These are phyloP conservation scores for Fusarium coicis DNA, from an alignment of 2,329 filamentous ascomycete species.

Conservation along the genomic window DNA sequence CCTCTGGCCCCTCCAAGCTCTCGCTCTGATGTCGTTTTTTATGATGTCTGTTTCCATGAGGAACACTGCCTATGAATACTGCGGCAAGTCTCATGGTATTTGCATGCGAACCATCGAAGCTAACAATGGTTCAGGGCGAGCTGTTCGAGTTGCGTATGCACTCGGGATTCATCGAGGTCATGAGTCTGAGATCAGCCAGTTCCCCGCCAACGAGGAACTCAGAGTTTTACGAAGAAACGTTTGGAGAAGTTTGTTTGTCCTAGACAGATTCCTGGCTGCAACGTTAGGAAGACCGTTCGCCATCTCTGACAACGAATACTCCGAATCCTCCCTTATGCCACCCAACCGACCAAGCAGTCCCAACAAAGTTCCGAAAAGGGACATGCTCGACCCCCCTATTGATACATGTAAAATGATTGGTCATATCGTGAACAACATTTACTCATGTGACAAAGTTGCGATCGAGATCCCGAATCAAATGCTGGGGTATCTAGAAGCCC, in stretches of 20 bases:
- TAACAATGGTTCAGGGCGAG: conserved; percentile 61
- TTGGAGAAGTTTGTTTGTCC: conserved; percentile 72
- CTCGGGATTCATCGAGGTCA: conserved; percentile 69
- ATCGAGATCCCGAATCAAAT: conserved; percentile 67
- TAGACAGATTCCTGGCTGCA: conserved; percentile 72
- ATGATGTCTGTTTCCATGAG: conserved; percentile 70
- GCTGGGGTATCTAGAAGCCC: conserved; percentile 54
- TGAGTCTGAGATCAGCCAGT: conserved; percentile 66
- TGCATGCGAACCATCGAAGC: not conserved
- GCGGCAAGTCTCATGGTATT: conserved; percentile 55
- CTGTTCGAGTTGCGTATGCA: conserved; percentile 70
- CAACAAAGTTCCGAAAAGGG: not conserved
- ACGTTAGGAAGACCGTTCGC: conserved; percentile 70
- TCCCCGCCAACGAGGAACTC: conserved; percentile 53
- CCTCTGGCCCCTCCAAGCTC: conserved; percentile 72
- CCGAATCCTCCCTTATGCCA: conserved; percentile 56
- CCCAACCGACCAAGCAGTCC: conserved; percentile 44
- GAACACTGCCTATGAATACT: conserved; percentile 71
- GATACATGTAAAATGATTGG: conserved; percentile 68
- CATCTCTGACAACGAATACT: conserved; percentile 72
- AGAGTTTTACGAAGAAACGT: conserved; percentile 63
- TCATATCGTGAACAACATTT: conserved; percentile 67
- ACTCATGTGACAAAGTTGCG: conserved; percentile 68
- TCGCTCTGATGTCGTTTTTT: conserved; percentile 72
- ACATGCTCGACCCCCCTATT: conserved; percentile 65